A percentile compares a stretch with the other conserved stretches of the same genome.
phyloP scores from a whole-genome alignment of 768 basidiomycete species.

The Strobilomyces echinocephalus region DNA sequence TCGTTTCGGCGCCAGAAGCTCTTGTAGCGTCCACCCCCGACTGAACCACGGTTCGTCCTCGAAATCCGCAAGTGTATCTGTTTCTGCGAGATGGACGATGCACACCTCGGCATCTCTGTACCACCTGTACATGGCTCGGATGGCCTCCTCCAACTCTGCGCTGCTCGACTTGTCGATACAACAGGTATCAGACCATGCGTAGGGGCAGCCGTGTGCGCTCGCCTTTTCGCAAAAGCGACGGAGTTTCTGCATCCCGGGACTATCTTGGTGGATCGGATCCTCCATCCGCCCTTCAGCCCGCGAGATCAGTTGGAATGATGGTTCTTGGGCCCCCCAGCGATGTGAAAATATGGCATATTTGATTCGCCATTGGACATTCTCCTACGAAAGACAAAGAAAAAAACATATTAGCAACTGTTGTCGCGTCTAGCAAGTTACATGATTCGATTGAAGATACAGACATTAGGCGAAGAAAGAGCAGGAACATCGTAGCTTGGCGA shows the following conservation, averaged over 20 bases:
- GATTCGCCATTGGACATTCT: conserved; percentile 1
- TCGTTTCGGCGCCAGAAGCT: conserved; percentile 6
- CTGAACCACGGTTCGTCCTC: conserved; percentile 10
- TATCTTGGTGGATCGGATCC: neutral
- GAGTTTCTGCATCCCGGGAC: conserved; percentile 4
- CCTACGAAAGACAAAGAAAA: neutral
- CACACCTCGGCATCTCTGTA: conserved; percentile 7
- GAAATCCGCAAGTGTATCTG: conserved; percentile 1
- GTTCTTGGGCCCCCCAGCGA: conserved; percentile 11
- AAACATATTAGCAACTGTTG: neutral
- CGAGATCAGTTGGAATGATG: conserved; percentile 1
- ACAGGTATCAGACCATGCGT: conserved; percentile 14
- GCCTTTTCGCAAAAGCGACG: conserved; percentile 6
- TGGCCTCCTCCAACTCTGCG: conserved; percentile 12
- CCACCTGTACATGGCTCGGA: conserved; percentile 9
- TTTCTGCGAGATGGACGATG: conserved; percentile 7
- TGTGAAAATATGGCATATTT: conserved; percentile 15
- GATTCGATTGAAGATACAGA: neutral
- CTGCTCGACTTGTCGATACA: conserved; percentile 16
- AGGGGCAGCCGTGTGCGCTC: conserved; percentile 3
- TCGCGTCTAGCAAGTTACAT: neutral
- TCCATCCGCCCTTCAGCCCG: neutral
- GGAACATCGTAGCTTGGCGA: conserved; percentile 1
- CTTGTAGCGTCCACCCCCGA: conserved; percentile 12
- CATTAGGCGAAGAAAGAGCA: conserved; percentile 6